Conservation (phyloP, 129 eudicot species). For the Chrysanthemum lavandulifolium region DNA sequence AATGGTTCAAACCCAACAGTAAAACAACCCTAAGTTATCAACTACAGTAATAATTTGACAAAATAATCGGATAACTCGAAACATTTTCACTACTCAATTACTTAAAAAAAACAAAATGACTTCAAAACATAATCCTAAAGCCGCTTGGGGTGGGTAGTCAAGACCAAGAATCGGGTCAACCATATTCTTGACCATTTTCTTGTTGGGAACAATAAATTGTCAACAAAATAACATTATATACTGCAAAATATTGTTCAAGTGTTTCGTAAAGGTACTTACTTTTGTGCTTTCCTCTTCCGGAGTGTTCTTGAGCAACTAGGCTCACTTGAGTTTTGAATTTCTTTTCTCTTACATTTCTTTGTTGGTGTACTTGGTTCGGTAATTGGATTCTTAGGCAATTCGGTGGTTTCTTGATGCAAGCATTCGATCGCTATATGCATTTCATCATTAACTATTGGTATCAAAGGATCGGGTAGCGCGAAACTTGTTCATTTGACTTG, state of each 20-base stretch:
- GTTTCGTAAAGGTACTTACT: too few species aligned
- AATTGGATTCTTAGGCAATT: conserved; percentile 24
- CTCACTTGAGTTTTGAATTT: conserved; percentile 30
- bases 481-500: conserved; percentile 20
- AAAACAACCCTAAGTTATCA: too few species aligned
- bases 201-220: too few species aligned
- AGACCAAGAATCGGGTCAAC: conserved; percentile 38
- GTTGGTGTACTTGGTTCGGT: conserved; percentile 21
- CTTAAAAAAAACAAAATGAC: too few species aligned
- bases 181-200: conserved; percentile 27
- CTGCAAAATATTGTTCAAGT: too few species aligned
- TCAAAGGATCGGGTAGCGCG: conserved; percentile 26
- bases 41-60: neutral
- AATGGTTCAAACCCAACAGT: conserved; percentile 54
- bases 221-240: too few species aligned
- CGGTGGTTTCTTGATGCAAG: conserved; percentile 14
- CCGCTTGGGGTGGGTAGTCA: conserved; percentile 22
- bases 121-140: neutral
- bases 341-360: conserved; percentile 43
- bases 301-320: conserved; percentile 35
- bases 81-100: too few species aligned
- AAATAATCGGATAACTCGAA: neutral
- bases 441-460: conserved; percentile 13
- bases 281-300: too few species aligned
- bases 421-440: conserved; percentile 8